Evolutionary conservation across 306 rosid species (phyloP).

Genomic region (Notholithocarpus densiflorus): DNA sequence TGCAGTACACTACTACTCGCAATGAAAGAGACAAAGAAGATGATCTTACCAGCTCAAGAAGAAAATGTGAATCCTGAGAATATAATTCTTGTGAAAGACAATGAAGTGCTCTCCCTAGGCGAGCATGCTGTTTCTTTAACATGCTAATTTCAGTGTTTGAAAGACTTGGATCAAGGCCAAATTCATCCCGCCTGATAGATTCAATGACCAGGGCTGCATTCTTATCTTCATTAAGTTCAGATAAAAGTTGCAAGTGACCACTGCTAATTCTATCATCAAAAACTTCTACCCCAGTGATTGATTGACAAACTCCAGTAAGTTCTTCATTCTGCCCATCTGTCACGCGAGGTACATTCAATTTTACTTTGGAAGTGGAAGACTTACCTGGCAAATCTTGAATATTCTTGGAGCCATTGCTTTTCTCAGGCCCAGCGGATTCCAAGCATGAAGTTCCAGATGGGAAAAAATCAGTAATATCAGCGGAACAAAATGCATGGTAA

Average conservation of each 20-base stretch:
- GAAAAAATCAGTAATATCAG: constrained; percentile 21
- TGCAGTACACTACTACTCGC: constrained; percentile 8
- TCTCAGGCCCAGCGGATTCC: constrained; percentile 30
- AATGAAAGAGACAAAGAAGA: constrained; percentile 9
- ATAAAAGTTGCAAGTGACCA: constrained; percentile 20
- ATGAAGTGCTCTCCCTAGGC: constrained; percentile 96
- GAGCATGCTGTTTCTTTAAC: constrained; percentile 94
- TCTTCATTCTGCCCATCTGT: constrained; percentile 23
- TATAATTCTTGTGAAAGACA: constrained; percentile 96
- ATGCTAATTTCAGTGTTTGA: constrained; percentile 56
- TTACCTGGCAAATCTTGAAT: constrained; percentile 30
- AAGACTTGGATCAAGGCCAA: constrained; percentile 79
- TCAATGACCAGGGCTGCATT: constrained; percentile 67
- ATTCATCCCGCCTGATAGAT: constrained; percentile 87
- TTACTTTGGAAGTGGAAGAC: constrained; percentile 38
- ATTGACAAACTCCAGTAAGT: constrained; percentile 17
- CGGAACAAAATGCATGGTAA: constrained; percentile 48
- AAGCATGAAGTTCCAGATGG: constrained; percentile 31
- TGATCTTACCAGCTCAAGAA: constrained; percentile 86
- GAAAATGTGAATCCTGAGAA: constrained; percentile 97
- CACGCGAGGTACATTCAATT: constrained; percentile 16
- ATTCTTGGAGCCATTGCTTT: constrained; percentile 17
- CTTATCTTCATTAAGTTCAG: constrained; percentile 35
- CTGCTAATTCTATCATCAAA: constrained; percentile 26
- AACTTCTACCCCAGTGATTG: constrained; percentile 26